Conservation (phyloP, 129 eudicot species). For the Calendula officinalis region DNA sequence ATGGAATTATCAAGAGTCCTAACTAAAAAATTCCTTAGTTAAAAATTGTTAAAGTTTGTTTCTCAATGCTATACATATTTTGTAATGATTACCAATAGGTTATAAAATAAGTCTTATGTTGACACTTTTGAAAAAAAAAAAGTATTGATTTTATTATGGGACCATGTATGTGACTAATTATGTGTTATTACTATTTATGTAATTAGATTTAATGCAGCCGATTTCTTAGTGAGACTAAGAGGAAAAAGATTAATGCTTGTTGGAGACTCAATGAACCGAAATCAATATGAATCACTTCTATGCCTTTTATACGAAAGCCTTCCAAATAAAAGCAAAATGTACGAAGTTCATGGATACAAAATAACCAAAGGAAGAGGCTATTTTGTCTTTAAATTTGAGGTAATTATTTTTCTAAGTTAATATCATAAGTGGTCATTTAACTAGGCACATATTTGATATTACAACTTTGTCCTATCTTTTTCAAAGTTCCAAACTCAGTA, state of each 20-base stretch:
- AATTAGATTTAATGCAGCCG: conserved; percentile 79
- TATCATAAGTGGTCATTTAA: too few species aligned
- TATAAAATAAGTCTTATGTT: conserved; percentile 11
- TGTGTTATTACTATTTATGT: conserved; percentile 21
- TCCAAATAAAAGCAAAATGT: conserved; percentile 75
- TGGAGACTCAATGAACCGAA: conserved; percentile 96
- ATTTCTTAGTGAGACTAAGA: conserved; percentile 71
- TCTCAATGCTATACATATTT: too few species aligned
- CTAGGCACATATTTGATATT: too few species aligned
- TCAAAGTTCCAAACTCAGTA: too few species aligned
- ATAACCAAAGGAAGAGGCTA: conserved; percentile 95
- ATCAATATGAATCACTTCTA: conserved; percentile 89
- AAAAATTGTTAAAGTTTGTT: background rate
- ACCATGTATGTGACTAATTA: conserved; percentile 2
- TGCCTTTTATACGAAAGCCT: conserved; percentile 77
- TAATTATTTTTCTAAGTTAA: conserved; percentile 11
- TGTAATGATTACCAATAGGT: background rate
- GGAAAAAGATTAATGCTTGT: conserved; percentile 90
- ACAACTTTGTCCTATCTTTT: too few species aligned
- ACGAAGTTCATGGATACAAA: conserved; percentile 73
- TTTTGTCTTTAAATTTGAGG: conserved; percentile 83
- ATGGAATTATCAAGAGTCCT: too few species aligned
- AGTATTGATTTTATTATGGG: background rate
- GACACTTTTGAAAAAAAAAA: background rate
- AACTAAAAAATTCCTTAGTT: too few species aligned